Percentiles rank a stretch among this genome's conserved stretches.
Conservation (phyloP, 805 yeast genomes). For the Spathaspora sp. region DNA sequence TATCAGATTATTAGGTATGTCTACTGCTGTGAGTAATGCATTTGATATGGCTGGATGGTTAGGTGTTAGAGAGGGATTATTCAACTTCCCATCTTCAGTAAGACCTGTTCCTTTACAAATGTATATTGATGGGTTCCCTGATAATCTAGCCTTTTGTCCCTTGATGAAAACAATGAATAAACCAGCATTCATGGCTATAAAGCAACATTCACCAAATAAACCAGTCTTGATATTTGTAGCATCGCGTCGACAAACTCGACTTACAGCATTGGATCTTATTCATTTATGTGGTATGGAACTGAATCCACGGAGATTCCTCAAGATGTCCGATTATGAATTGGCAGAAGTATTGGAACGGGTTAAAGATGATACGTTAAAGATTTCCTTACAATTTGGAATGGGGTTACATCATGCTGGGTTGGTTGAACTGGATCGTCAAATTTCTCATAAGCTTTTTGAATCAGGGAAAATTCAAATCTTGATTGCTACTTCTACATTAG, state of each 20-base stretch:
- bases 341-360: slow-evolving; percentile 49
- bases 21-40: slow-evolving; percentile 85
- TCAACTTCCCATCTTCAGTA: slow-evolving; percentile 77
- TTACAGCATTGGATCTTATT: slow-evolving; percentile 75
- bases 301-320: slow-evolving; percentile 67
- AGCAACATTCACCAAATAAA: slow-evolving; percentile 81
- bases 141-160: slow-evolving; percentile 75
- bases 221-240: slow-evolving; percentile 86
- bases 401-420: slow-evolving; percentile 83
- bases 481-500: slow-evolving; percentile 78
- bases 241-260: slow-evolving; percentile 76
- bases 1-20: slow-evolving; percentile 69
- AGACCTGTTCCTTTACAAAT: slow-evolving; percentile 83
- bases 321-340: slow-evolving; percentile 63
- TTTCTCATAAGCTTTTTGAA: slow-evolving; percentile 69
- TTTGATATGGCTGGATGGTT: slow-evolving; percentile 85
- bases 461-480: slow-evolving; percentile 67
- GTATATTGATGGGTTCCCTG: slow-evolving; percentile 86
- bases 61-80: slow-evolving; percentile 68
- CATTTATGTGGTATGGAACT: slow-evolving; percentile 78
- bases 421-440: slow-evolving; percentile 66
- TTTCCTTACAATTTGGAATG: slow-evolving; percentile 75
- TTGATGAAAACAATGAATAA: slow-evolving; percentile 85
- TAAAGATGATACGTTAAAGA: slow-evolving; percentile 76
- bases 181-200: slow-evolving; percentile 90